phyloP scores from a whole-genome alignment of 768 basidiomycete genomes.

The Lactarius evosmus region DNA sequence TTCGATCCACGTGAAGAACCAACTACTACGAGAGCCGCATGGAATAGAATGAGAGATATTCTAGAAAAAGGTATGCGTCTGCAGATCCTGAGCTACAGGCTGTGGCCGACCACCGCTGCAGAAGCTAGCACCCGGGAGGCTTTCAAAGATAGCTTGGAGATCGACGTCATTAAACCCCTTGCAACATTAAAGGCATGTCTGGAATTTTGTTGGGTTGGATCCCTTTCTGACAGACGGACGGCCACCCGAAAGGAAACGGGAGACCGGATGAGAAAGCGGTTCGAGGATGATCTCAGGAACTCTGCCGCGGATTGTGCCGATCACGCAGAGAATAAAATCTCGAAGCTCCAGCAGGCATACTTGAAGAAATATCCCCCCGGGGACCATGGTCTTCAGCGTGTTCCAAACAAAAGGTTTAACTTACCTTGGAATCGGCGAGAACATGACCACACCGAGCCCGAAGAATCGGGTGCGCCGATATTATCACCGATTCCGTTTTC shows the following conservation, averaged over 20 bases:
- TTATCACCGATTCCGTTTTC: neutral
- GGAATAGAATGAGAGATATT: constrained; percentile 82
- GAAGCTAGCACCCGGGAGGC: constrained; percentile 82
- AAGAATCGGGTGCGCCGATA: constrained; percentile 70
- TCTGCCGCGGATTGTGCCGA: constrained; percentile 73
- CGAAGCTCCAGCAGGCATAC: constrained; percentile 76
- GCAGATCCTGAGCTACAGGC: neutral
- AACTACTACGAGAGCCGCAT: constrained; percentile 67
- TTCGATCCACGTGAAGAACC: constrained; percentile 70
- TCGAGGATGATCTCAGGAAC: constrained; percentile 86
- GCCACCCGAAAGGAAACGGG: constrained; percentile 64
- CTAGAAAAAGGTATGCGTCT: constrained; percentile 64
- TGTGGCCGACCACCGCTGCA: constrained; percentile 34
- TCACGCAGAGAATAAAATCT: constrained; percentile 73
- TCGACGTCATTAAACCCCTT: constrained; percentile 70
- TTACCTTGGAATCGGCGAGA: constrained; percentile 28
- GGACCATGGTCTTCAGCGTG: constrained; percentile 48
- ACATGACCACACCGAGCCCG: constrained; percentile 73
- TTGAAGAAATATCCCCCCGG: constrained; percentile 65
- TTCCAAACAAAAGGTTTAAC: neutral
- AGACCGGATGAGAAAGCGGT: constrained; percentile 82
- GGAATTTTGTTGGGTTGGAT: neutral
- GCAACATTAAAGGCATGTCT: constrained; percentile 57
- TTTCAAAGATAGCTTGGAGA: constrained; percentile 63
- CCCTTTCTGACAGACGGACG: neutral